These are phyloP conservation scores for Neofusicoccum parvum DNA, from an alignment of 2,329 filamentous ascomycete species.

Conservation along the genomic window DNA sequence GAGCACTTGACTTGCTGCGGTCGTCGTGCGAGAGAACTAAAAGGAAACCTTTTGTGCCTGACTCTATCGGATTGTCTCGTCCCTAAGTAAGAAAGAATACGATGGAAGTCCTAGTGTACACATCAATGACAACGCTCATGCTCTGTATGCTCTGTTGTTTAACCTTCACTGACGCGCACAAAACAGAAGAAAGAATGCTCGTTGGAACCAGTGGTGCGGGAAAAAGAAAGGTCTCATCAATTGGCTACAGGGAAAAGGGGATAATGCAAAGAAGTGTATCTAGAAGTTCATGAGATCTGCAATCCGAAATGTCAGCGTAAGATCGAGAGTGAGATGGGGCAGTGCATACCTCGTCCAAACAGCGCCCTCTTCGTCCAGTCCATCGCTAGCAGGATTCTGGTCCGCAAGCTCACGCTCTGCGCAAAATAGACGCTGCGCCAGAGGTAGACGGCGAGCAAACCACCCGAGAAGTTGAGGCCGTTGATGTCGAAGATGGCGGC, in stretches of 20 bases:
- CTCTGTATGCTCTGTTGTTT: slow-evolving; percentile 1
- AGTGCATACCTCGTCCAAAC: slow-evolving; percentile 84
- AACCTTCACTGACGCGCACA: neutral
- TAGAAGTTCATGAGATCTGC: slow-evolving; percentile 39
- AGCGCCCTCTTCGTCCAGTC: slow-evolving; percentile 97
- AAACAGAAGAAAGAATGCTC: neutral
- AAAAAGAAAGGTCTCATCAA: neutral
- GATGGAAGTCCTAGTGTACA: neutral
- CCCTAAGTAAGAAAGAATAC: neutral
- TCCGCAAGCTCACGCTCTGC: slow-evolving; percentile 91
- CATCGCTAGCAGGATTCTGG: slow-evolving; percentile 87
- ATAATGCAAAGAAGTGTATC: neutral
- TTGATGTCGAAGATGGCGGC: slow-evolving; percentile 91
- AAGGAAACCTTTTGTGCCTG: neutral
- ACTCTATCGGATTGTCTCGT: neutral
- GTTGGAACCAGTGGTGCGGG: neutral
- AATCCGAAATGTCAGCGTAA: slow-evolving; percentile 19
- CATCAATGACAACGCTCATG: slow-evolving; percentile 1
- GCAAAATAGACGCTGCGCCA: slow-evolving; percentile 98
- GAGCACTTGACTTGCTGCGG: too few species aligned
- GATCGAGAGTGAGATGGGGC: neutral
- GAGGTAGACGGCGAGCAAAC: slow-evolving; percentile 89
- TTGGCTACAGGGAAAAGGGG: slow-evolving; percentile 3
- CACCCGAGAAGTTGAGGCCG: slow-evolving; percentile 77
- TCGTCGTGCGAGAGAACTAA: too few species aligned